These are phyloP conservation scores for Alloteropsis angusta DNA, from an alignment of 202 grass and related monocot species.

Conservation along the genomic window DNA sequence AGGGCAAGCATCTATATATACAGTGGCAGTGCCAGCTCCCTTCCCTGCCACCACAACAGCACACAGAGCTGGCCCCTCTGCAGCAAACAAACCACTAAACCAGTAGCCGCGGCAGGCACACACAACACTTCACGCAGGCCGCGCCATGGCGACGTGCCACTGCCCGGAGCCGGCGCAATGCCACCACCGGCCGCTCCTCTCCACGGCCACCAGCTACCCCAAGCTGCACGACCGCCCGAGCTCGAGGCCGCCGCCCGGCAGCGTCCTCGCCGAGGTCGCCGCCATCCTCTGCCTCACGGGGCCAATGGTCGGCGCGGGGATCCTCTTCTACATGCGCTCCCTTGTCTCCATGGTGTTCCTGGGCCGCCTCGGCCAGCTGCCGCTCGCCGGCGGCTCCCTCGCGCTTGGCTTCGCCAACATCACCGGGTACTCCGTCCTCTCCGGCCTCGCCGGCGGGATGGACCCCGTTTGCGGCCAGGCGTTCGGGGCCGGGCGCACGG, in stretches of 20 bases:
- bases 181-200: conserved; percentile 26
- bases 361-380: conserved; percentile 62
- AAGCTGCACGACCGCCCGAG: conserved; percentile 21
- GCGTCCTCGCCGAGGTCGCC: conserved; percentile 39
- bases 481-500: conserved; percentile 64
- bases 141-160: conserved; percentile 36
- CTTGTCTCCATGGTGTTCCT: conserved; percentile 90
- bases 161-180: conserved; percentile 38
- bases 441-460: conserved; percentile 90
- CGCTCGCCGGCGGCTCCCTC: conserved; percentile 79
- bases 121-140: conserved; percentile 1
- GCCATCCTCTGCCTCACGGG: conserved; percentile 53
- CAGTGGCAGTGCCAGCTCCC: neutral
- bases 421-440: conserved; percentile 87
- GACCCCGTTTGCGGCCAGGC: conserved; percentile 88
- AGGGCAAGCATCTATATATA: conserved; percentile 29
- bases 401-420: conserved; percentile 95
- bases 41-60: conserved; percentile 2
- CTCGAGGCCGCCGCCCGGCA: neutral
- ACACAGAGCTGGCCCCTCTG: conserved; percentile 14
- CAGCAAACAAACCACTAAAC: conserved; percentile 24
- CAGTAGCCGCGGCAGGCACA: conserved; percentile 18
- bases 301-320: conserved; percentile 61
- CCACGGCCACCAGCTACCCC: conserved; percentile 5
- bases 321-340: conserved; percentile 76